These are phyloP conservation scores for Trichoderma koningii DNA, from an alignment of 2,329 filamentous ascomycete species.

Conservation along the genomic window DNA sequence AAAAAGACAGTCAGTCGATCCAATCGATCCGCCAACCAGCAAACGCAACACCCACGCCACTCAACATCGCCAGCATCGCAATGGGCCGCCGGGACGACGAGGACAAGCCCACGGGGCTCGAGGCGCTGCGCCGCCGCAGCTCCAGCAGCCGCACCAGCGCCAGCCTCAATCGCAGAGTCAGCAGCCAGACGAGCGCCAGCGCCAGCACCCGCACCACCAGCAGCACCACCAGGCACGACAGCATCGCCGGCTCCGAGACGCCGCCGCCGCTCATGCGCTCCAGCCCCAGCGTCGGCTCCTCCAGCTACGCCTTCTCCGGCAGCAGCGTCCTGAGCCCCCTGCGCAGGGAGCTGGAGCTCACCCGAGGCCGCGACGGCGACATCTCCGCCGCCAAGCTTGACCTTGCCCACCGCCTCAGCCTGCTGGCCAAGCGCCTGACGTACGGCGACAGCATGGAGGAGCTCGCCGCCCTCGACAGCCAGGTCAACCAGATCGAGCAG, in stretches of 20 bases:
- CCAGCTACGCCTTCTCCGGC: slow-evolving; percentile 39
- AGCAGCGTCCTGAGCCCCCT: slow-evolving; percentile 38
- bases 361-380: slow-evolving; percentile 29
- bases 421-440: slow-evolving; percentile 45
- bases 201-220: slow-evolving; percentile 28
- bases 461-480: slow-evolving; percentile 38
- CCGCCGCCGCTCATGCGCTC: slow-evolving; percentile 37
- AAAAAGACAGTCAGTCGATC: too few species aligned
- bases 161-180: slow-evolving; percentile 26
- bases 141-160: slow-evolving; percentile 27
- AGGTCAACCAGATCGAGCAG: slow-evolving; percentile 45
- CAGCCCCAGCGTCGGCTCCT: slow-evolving; percentile 39
- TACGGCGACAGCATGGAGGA: slow-evolving; percentile 42
- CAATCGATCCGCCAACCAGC: too few species aligned
- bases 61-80: not conserved
- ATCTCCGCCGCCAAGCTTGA: slow-evolving; percentile 44
- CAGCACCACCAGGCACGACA: slow-evolving; percentile 26
- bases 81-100: slow-evolving; percentile 26
- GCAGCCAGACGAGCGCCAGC: slow-evolving; percentile 21
- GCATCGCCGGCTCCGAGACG: slow-evolving; percentile 24
- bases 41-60: too few species aligned
- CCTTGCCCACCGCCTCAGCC: slow-evolving; percentile 47
- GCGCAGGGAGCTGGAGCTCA: slow-evolving; percentile 35
- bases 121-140: slow-evolving; percentile 29
- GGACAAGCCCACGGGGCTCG: slow-evolving; percentile 21